phyloP scores from a whole-genome alignment of 495 filamentous ascomycete genomes.

The Xylaria venustula region DNA sequence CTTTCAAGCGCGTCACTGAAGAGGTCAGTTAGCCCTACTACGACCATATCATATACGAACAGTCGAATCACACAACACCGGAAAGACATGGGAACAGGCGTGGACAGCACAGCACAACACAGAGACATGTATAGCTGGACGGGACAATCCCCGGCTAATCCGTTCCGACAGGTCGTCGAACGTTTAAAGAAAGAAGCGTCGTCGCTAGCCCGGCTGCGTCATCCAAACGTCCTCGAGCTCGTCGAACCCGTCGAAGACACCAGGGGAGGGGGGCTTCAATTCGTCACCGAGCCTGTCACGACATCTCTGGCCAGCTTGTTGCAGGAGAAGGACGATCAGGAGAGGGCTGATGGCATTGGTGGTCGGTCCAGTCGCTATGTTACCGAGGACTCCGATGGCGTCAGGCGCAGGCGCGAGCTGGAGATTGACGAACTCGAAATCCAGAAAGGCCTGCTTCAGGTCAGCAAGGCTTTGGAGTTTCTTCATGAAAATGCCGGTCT shows the following conservation, averaged over 20 bases:
- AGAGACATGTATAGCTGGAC: too few species aligned
- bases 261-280: conserved; percentile 85
- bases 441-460: conserved; percentile 89
- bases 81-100: too few species aligned
- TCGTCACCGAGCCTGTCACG: conserved; percentile 88
- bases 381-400: conserved; percentile 74
- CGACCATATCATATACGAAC: too few species aligned
- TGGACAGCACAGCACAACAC: too few species aligned
- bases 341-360: conserved; percentile 61
- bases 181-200: conserved; percentile 87
- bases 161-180: conserved; percentile 57
- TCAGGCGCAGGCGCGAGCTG: conserved; percentile 71
- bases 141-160: neutral
- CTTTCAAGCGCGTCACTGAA: conserved; percentile 75
- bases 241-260: conserved; percentile 96
- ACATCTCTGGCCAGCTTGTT: conserved; percentile 81
- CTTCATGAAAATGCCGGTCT: conserved; percentile 93
- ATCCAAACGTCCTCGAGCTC: conserved; percentile 89
- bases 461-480: conserved; percentile 93
- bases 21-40: conserved; percentile 48
- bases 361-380: conserved; percentile 76
- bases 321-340: conserved; percentile 88
- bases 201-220: conserved; percentile 78
- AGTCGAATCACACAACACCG: too few species aligned
- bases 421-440: conserved; percentile 98